These are phyloP conservation scores for Achaetomiella virescens DNA, from an alignment of 495 filamentous ascomycete species.

Conservation along the genomic window DNA sequence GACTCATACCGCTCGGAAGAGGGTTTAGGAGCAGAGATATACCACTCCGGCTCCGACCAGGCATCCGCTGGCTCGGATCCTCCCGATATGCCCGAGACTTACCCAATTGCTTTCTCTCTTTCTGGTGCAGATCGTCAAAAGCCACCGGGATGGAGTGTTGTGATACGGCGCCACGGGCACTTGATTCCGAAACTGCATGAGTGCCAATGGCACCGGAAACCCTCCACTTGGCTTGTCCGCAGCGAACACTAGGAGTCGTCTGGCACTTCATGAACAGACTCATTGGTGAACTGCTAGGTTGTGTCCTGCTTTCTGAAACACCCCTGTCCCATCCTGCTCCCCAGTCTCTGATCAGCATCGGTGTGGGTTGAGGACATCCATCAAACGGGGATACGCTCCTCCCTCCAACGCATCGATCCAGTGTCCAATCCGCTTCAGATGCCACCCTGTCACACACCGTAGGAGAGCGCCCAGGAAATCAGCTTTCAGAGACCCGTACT, in stretches of 20 bases:
- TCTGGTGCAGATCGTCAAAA: neutral
- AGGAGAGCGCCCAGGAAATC: constrained; percentile 8
- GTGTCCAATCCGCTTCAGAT: no score
- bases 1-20: no score
- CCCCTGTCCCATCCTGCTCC: neutral
- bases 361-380: neutral
- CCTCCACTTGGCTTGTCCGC: constrained; percentile 11
- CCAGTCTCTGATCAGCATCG: neutral
- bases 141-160: neutral
- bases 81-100: neutral
- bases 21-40: no score
- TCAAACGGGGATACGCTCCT: no score
- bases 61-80: neutral
- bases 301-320: neutral
- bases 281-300: neutral
- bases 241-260: neutral
- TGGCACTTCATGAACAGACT: neutral
- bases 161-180: neutral
- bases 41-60: neutral
- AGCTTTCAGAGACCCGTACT: constrained; percentile 16
- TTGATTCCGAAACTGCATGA: neutral
- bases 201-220: neutral
- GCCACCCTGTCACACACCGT: no score
- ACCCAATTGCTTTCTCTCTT: neutral
- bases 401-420: no score